Evolutionary conservation across 257 asterid genomes (phyloP), one percentile per base, ranked within the genome.

Genomic region (Anisodus acutangulus): DNA sequence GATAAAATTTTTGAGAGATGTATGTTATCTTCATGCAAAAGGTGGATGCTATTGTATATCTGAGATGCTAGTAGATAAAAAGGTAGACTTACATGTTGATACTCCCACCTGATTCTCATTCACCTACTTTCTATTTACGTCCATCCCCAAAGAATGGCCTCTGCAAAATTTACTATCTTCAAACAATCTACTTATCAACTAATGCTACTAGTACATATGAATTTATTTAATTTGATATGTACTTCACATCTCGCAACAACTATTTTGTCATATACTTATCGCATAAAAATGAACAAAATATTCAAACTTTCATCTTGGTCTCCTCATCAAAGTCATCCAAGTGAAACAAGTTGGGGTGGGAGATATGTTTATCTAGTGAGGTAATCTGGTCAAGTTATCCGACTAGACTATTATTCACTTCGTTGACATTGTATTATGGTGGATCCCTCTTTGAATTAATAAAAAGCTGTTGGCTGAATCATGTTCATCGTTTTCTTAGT

Each of bases 251-350:
- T 74, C 26, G 45, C 31, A 74, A 74, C 45, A 19, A 49, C 2
- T 22, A 74, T 51, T 74, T 47, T 19, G 6, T 3, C 62, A 74
- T 22, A 74, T 6, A 47, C 11, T 74, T 74, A 47, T 51, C 31
- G 16, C 60, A 74, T 49, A 45, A 47, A 3, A 72, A 26, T 45
- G 41, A 72, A 10, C 22, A 6, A 55, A 60, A 74, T 41, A 70
- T 49, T 74, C 81, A 12, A 49, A 51, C 62, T 22, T 22, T 3
- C 43, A 12, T 74, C 60, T 49, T 49, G 81, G 81, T 49, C 22
- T 22, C 81, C 45, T 72, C 58, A 51, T 74, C 62, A 49, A 74
- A 74, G 81, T 49, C 60, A 49, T 74, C 45, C 81, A 47, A 74
- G 12, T 74, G 81, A 49, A 19, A 15, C 7, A 22, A 51, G n/a